Conservation (phyloP, 345 rosid species). For the Populus euphratica region DNA sequence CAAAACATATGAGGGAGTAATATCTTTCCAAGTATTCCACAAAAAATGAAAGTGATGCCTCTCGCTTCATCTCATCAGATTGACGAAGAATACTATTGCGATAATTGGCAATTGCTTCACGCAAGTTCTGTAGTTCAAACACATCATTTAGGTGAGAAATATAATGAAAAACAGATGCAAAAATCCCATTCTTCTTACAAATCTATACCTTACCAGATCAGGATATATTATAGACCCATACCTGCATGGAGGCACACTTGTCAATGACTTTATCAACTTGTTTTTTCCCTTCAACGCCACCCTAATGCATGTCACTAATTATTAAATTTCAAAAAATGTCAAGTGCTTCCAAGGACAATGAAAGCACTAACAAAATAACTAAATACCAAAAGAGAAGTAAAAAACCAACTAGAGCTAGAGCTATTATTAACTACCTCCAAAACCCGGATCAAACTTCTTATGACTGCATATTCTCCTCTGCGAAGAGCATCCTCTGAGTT, state of each 20-base stretch:
- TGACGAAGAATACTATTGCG: conserved; percentile 88
- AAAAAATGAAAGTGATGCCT: conserved; percentile 85
- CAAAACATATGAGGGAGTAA: conserved; percentile 94
- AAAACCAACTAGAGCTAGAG: conserved; percentile 8
- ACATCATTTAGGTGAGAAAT: conserved; percentile 14
- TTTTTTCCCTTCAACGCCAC: conserved; percentile 97
- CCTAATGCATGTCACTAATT: conserved; percentile 42
- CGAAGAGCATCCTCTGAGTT: conserved; percentile 90
- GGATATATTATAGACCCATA: conserved; percentile 24
- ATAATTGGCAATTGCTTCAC: conserved; percentile 91
- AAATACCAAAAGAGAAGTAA: not conserved
- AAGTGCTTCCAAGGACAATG: conserved; percentile 9
- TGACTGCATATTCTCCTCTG: conserved; percentile 85
- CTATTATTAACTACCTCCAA: conserved; percentile 59
- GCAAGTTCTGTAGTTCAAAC: conserved; percentile 66
- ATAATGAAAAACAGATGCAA: not conserved
- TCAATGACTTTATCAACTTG: conserved; percentile 97
- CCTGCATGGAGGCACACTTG: conserved; percentile 99
- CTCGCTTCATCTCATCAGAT: conserved; percentile 98
- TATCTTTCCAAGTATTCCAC: conserved; percentile 98
- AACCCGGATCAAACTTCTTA: conserved; percentile 93
- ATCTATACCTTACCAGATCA: conserved; percentile 13
- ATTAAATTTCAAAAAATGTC: conserved; percentile 20
- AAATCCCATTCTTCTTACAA: conserved; percentile 4
- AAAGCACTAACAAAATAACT: not conserved